These are phyloP conservation scores for Retiboletus flavoniger DNA, from an alignment of 1,284 basidiomycete genomes.

Conservation along the genomic window DNA sequence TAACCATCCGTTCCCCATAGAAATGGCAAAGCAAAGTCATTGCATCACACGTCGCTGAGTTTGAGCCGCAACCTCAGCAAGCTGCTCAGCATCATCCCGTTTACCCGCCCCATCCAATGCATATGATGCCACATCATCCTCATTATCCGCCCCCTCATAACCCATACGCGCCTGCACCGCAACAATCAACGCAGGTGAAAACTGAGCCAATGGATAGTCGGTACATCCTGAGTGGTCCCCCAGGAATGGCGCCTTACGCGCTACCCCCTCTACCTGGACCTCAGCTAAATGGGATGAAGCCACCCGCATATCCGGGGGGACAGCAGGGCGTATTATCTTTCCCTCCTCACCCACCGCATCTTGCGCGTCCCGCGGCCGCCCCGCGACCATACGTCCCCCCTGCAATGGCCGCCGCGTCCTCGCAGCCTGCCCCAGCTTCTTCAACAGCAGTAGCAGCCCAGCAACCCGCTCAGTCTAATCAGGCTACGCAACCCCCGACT, in stretches of 20 bases:
- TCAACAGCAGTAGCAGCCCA: conserved; percentile 9
- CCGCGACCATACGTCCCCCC: conserved; percentile 31
- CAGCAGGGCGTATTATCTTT: conserved; percentile 57
- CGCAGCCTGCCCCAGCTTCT: conserved; percentile 20
- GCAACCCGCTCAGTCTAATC: conserved; percentile 17
- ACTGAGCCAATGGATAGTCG: conserved; percentile 64
- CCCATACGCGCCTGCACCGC: conserved; percentile 44
- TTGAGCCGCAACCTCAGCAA: conserved; percentile 59
- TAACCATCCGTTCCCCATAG: conserved; percentile 41
- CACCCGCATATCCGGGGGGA: conserved; percentile 50
- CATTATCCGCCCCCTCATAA: conserved; percentile 47
- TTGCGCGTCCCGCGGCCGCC: conserved; percentile 35
- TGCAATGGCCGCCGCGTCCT: not conserved
- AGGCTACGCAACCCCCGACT: conserved; percentile 7
- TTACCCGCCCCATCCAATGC: conserved; percentile 52
- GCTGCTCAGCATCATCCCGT: conserved; percentile 47
- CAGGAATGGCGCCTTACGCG: conserved; percentile 45
- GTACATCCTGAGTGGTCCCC: conserved; percentile 52
- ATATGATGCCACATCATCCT: conserved; percentile 48
- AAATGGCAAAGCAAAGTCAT: conserved; percentile 96
- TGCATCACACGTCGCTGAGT: conserved; percentile 91
- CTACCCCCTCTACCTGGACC: conserved; percentile 67
- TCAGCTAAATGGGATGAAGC: conserved; percentile 47
- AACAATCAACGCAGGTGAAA: conserved; percentile 52
- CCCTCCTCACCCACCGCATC: conserved; percentile 47